A percentile compares a stretch with the other conserved stretches of the same genome.
These are phyloP conservation scores for Fraxinus pennsylvanica DNA, from an alignment of 257 asterid species.

Conservation along the genomic window DNA sequence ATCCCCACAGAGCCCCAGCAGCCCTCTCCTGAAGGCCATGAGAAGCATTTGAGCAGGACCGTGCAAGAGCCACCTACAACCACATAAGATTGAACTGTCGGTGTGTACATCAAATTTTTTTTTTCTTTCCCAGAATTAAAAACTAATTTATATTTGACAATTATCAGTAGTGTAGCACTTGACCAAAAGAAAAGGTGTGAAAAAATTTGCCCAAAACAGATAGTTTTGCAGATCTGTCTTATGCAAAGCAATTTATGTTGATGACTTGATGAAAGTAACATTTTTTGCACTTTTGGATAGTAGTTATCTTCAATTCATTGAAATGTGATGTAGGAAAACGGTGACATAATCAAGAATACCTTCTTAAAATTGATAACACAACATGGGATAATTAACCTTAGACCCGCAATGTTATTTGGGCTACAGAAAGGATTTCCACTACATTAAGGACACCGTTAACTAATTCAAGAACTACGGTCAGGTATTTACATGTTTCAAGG, in stretches of 20 bases:
- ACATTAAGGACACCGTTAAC: neutral
- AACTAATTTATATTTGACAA: neutral
- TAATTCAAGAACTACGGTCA: neutral
- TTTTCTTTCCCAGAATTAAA: neutral
- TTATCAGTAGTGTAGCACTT: neutral
- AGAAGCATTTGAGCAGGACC: constrained; percentile 42
- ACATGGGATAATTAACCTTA: neutral
- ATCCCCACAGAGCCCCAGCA: constrained; percentile 78
- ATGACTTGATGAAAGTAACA: constrained; percentile 6
- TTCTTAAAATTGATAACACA: neutral
- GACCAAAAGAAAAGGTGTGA: neutral
- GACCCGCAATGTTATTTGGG: neutral
- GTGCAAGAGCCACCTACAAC: constrained; percentile 34
- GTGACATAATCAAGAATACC: neutral
- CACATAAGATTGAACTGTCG: constrained; percentile 16
- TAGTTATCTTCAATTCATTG: neutral
- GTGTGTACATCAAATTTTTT: constrained; percentile 17
- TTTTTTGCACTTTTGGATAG: neutral
- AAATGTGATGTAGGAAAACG: neutral
- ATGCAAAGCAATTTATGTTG: neutral
- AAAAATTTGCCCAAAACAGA: neutral
- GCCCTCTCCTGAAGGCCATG: constrained; percentile 76
- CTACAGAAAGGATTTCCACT: neutral
- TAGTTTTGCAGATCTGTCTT: neutral
- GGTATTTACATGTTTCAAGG: neutral